Evolutionary conservation across 495 filamentous ascomycete species (phyloP).

Genomic region (Xylaria scruposa): DNA sequence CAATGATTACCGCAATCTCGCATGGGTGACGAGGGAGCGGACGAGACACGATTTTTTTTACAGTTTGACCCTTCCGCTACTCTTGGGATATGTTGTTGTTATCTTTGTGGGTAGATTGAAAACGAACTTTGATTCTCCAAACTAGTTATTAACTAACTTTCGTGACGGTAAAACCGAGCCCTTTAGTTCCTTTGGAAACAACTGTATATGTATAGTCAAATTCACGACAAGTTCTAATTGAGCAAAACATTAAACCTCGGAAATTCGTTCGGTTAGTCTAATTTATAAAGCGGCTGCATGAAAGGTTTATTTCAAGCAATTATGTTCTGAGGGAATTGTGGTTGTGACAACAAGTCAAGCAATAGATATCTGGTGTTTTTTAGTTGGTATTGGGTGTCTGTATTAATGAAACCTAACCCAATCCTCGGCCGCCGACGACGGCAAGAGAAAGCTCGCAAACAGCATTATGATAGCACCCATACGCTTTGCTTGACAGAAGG

Average conservation of each 20-base stretch:
- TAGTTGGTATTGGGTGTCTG: not conserved
- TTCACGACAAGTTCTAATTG: not conserved
- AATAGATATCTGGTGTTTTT: not conserved
- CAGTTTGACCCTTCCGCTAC: not conserved
- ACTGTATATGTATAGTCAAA: no score
- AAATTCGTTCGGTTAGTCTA: not conserved
- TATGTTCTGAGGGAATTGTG: not conserved
- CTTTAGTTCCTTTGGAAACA: no score
- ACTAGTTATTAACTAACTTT: no score
- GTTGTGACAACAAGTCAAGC: not conserved
- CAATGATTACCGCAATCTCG: not conserved
- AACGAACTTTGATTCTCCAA: not conserved
- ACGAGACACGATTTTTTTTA: not conserved
- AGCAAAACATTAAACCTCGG: not conserved
- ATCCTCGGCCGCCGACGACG: not conserved
- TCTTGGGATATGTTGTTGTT: not conserved
- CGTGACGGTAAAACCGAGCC: no score
- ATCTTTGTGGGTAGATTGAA: not conserved
- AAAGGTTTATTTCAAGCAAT: not conserved
- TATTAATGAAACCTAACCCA: not conserved
- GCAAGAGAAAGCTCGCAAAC: not conserved
- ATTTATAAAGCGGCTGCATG: no score
- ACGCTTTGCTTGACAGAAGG: not conserved
- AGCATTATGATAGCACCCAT: not conserved
- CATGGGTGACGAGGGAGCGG: not conserved